A percentile compares a stretch with the other conserved stretches of the same genome.
phyloP scores from a whole-genome alignment of 306 rosid species.

The Arachis hypogaea region DNA sequence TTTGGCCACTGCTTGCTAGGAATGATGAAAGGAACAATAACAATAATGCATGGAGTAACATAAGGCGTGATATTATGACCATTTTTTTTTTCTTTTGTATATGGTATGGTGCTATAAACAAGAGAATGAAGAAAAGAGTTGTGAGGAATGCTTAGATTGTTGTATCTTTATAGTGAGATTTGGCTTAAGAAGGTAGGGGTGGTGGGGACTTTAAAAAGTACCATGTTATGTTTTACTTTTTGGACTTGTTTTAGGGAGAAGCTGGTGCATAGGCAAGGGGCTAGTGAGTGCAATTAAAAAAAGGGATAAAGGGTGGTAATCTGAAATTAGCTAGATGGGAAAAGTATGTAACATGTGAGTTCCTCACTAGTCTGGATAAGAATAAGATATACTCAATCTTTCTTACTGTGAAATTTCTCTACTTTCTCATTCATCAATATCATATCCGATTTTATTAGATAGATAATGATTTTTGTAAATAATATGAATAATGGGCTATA shows the following conservation, averaged over 20 bases:
- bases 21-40: conserved; percentile 1
- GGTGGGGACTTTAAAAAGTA: conserved; percentile 14
- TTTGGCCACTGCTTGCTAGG: conserved; percentile 13
- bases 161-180: conserved; percentile 4
- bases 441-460: not conserved
- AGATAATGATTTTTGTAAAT: no score
- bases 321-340: conserved; percentile 32
- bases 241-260: conserved; percentile 2
- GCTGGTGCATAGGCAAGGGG: conserved; percentile 40
- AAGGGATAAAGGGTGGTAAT: conserved; percentile 34
- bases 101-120: not conserved
- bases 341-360: conserved; percentile 27
- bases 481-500: no score
- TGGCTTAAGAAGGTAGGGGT: not conserved
- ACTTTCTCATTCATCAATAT: not conserved
- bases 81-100: conserved; percentile 15
- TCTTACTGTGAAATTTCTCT: not conserved
- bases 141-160: not conserved
- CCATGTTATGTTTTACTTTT: conserved; percentile 34
- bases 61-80: conserved; percentile 21
- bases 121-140: not conserved
- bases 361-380: conserved; percentile 23
- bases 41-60: conserved; percentile 18
- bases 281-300: conserved; percentile 44
- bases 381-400: not conserved